These are phyloP conservation scores for Ploettnerulaceae sp. DNA, from an alignment of 2,329 filamentous ascomycete species.

Conservation along the genomic window DNA sequence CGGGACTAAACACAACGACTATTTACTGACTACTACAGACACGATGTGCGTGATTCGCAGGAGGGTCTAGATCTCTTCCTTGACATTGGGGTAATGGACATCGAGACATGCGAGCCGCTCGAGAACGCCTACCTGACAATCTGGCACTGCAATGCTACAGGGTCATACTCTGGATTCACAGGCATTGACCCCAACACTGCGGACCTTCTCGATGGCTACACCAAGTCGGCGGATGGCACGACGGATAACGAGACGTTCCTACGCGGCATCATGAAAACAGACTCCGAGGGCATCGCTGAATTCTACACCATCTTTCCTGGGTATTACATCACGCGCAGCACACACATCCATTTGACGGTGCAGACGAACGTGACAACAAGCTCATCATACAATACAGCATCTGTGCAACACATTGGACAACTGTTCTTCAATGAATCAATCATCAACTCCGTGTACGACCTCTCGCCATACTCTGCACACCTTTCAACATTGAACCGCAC, in stretches of 20 bases:
- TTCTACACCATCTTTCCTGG: conserved; percentile 42
- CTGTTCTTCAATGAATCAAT: conserved; percentile 59
- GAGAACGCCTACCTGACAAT: conserved; percentile 42
- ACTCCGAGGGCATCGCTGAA: conserved; percentile 38
- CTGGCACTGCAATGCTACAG: conserved; percentile 39
- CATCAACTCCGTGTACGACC: conserved; percentile 44
- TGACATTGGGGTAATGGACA: conserved; percentile 49
- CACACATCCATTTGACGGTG: conserved; percentile 45
- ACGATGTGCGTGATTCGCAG: conserved; percentile 44
- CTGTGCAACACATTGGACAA: conserved; percentile 59
- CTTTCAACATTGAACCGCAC: conserved; percentile 38
- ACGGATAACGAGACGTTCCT: conserved; percentile 38
- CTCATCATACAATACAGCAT: conserved; percentile 42
- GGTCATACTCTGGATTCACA: conserved; percentile 31
- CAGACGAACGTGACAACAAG: conserved; percentile 37
- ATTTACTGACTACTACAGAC: conserved; percentile 41
- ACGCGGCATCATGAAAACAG: conserved; percentile 39
- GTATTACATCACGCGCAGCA: conserved; percentile 40
- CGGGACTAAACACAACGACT: conserved; percentile 41
- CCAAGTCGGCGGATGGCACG: conserved; percentile 27
- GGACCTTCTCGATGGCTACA: conserved; percentile 31
- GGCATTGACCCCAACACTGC: conserved; percentile 30
- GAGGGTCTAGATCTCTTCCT: conserved; percentile 44
- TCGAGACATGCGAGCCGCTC: conserved; percentile 48
- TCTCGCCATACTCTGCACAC: conserved; percentile 44